These are phyloP conservation scores for carrot (Daucus carota) DNA, from an alignment of 129 eudicot genomes.

Conservation along the genomic window DNA sequence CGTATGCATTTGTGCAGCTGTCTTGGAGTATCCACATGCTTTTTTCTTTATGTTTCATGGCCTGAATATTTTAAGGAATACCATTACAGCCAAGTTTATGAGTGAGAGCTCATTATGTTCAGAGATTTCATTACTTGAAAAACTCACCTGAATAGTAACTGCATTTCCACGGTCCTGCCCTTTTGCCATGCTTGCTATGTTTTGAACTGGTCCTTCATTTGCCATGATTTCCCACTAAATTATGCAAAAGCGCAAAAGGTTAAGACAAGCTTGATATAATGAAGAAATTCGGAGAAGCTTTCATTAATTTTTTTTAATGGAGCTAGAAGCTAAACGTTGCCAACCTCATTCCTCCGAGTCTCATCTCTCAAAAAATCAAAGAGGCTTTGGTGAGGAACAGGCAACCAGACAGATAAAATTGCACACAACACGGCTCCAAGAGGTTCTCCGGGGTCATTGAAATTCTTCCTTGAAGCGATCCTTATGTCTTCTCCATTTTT, in stretches of 20 bases:
- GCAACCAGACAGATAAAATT: conserved; percentile 84
- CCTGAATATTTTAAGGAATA: conserved; percentile 29
- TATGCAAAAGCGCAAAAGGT: neutral
- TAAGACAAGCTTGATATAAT: neutral
- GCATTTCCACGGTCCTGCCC: conserved; percentile 84
- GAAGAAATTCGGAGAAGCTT: neutral
- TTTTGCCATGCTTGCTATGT: conserved; percentile 68
- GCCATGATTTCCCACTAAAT: conserved; percentile 88
- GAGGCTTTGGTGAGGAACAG: conserved; percentile 51
- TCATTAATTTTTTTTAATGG: neutral
- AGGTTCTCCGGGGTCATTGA: conserved; percentile 86
- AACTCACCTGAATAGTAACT: conserved; percentile 73
- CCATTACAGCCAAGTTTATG: neutral
- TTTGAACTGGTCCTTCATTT: conserved; percentile 59
- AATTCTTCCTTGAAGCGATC: conserved; percentile 73
- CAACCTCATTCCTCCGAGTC: conserved; percentile 70
- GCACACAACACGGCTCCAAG: conserved; percentile 80
- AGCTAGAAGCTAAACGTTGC: neutral
- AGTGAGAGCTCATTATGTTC: neutral
- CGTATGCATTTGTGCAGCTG: conserved; percentile 62
- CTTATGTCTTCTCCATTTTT: conserved; percentile 81
- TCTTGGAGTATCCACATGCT: conserved; percentile 84
- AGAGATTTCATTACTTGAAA: neutral
- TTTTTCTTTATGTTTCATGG: conserved; percentile 53
- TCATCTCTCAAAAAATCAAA: conserved; percentile 89